Conservation (phyloP, 2,329 filamentous ascomycete species). For the Ceratocystis smalleyi region DNA sequence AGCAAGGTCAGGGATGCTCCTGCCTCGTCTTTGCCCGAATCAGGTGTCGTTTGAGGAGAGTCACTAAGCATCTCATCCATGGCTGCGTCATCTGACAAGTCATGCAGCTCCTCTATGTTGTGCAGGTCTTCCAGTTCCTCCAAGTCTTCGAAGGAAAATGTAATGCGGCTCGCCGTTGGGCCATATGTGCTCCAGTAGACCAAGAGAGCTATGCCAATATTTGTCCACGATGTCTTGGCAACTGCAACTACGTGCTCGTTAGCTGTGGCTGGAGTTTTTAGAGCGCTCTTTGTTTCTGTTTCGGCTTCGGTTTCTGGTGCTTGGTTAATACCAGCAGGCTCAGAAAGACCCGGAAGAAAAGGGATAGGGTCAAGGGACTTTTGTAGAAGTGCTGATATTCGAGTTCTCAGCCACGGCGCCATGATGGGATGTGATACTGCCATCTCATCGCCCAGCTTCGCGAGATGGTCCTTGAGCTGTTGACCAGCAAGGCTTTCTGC, state of each 20-base stretch:
- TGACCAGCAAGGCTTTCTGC: slow-evolving; percentile 49
- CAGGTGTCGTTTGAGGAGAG: background rate
- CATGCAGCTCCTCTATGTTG: slow-evolving; percentile 8
- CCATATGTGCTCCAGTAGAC: slow-evolving; percentile 19
- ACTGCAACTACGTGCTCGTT: slow-evolving; percentile 8
- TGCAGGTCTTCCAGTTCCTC: slow-evolving; percentile 5
- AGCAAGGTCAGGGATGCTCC: slow-evolving; percentile 9
- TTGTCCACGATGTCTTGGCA: slow-evolving; percentile 23
- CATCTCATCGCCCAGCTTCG: slow-evolving; percentile 38
- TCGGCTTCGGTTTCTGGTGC: background rate
- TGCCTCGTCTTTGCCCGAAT: slow-evolving; percentile 13
- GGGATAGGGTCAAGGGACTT: slow-evolving; percentile 46
- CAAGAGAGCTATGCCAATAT: slow-evolving; percentile 25
- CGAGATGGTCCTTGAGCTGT: slow-evolving; percentile 41
- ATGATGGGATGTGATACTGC: slow-evolving; percentile 46
- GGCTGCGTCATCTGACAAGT: background rate
- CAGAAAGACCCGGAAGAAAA: slow-evolving; percentile 40
- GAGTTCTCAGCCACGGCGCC: slow-evolving; percentile 38
- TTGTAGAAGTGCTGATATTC: slow-evolving; percentile 36
- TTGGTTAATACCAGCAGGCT: background rate
- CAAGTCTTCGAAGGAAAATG: slow-evolving; percentile 6
- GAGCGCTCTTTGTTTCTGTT: background rate
- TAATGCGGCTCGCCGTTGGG: slow-evolving; percentile 10
- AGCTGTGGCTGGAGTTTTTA: background rate
- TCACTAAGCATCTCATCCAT: too few species aligned